Conservation (phyloP, 179 eudicot species). For the Spergularia azorica region DNA sequence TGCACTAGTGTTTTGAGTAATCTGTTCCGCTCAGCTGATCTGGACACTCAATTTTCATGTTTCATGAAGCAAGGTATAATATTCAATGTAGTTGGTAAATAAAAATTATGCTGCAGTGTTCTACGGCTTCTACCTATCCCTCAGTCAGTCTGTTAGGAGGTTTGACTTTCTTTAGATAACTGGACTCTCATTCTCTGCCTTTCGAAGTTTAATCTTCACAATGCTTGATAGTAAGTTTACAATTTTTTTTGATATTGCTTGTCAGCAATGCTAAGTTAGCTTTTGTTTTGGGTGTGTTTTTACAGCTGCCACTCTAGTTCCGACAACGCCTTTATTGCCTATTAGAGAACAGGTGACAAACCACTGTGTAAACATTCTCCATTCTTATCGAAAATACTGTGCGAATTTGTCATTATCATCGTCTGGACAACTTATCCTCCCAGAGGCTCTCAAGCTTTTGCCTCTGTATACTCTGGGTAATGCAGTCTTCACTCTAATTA, state of each 20-base stretch:
- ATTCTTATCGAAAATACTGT: slow-evolving; percentile 89
- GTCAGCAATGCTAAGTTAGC: slow-evolving; percentile 17
- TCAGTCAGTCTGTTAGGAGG: background rate
- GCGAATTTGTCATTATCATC: slow-evolving; percentile 75
- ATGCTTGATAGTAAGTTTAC: background rate
- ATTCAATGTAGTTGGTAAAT: background rate
- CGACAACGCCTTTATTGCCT: slow-evolving; percentile 65
- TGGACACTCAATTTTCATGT: slow-evolving; percentile 91
- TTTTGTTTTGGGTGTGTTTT: slow-evolving; percentile 23
- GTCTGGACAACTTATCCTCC: slow-evolving; percentile 93
- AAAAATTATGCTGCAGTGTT: background rate
- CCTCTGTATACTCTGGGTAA: slow-evolving; percentile 92
- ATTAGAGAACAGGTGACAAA: slow-evolving; percentile 81
- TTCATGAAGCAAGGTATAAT: slow-evolving; percentile 83
- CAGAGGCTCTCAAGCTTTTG: slow-evolving; percentile 93
- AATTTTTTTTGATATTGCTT: background rate
- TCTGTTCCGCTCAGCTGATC: slow-evolving; percentile 86
- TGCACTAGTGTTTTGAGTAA: slow-evolving; percentile 81
- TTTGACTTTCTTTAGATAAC: background rate
- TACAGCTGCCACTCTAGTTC: slow-evolving; percentile 78
- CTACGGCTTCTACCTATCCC: background rate
- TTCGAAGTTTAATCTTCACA: background rate
- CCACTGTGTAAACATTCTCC: slow-evolving; percentile 80
- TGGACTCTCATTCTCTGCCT: background rate
- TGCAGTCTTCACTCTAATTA: slow-evolving; percentile 2